Percentiles rank a stretch among this genome's conserved stretches.
phyloP scores from a whole-genome alignment of 2,329 filamentous ascomycete species.

The Zelopaecilomyces penicillatus region DNA sequence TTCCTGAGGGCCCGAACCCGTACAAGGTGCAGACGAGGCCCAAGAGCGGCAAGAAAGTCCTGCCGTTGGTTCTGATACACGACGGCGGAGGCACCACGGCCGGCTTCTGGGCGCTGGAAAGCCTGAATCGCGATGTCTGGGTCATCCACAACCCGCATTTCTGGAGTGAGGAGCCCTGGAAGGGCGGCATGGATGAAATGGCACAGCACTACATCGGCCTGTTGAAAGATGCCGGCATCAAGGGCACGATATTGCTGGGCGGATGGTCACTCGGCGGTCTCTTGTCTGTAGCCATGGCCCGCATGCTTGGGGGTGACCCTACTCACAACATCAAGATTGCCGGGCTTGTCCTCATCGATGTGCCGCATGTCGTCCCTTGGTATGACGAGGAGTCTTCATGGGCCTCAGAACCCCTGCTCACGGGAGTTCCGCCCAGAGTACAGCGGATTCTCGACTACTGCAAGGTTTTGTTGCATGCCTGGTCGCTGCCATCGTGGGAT shows the following conservation, averaged over 20 bases:
- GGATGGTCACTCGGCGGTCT: constrained; percentile 5
- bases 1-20: too few relatives aligned
- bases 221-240: constrained; percentile 4
- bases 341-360: not conserved
- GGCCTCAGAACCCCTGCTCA: too few relatives aligned
- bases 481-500: not conserved
- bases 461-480: not conserved
- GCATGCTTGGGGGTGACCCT: not conserved
- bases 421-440: too few relatives aligned
- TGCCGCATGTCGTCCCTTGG: not conserved
- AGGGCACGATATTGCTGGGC: not conserved
- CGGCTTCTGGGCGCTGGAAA: constrained; percentile 4
- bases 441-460: too few relatives aligned
- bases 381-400: too few relatives aligned
- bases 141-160: constrained; percentile 8
- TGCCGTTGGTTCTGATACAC: constrained; percentile 9
- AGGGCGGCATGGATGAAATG: constrained; percentile 8
- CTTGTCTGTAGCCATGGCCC: not conserved
- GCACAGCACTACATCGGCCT: constrained; percentile 8
- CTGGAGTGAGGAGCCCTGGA: not conserved
- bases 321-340: not conserved
- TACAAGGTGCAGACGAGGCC: too few relatives aligned
- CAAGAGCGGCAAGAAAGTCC: too few relatives aligned
- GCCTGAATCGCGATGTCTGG: constrained; percentile 8
- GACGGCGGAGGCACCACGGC: constrained; percentile 9